Conservation (phyloP, 208 protist genomes). For the Paratrypanosoma confusum region DNA sequence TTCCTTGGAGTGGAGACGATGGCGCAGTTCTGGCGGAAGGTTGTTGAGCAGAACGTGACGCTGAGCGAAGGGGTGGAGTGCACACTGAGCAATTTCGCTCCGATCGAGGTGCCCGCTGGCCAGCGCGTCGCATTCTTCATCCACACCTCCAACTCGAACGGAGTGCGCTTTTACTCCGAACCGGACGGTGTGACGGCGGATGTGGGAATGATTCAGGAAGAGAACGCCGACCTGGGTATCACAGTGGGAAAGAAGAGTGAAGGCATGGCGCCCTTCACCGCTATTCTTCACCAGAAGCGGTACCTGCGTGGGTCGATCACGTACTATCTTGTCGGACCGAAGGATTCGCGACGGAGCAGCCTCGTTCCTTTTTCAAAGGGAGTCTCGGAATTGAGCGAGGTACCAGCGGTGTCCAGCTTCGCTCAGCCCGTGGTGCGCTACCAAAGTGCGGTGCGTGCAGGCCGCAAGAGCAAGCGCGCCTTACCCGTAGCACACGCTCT, state of each 20-base stretch:
- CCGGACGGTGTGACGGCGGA: slow-evolving; percentile 56
- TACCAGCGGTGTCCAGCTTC: no score
- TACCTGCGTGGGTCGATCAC: slow-evolving; percentile 73
- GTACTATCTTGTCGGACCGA: slow-evolving; percentile 52
- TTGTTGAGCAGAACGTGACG: slow-evolving; percentile 37
- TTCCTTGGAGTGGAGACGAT: slow-evolving; percentile 66
- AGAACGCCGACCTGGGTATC: slow-evolving; percentile 80
- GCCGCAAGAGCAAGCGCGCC: no score
- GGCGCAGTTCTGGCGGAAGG: slow-evolving; percentile 32
- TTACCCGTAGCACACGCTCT: no score
- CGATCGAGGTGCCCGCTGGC: slow-evolving; percentile 58
- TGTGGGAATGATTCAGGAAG: slow-evolving; percentile 59
- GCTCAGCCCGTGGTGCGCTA: no score
- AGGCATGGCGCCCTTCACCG: slow-evolving; percentile 44
- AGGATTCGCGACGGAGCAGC: slow-evolving; percentile 37
- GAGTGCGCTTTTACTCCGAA: slow-evolving; percentile 76
- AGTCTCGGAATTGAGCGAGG: not conserved
- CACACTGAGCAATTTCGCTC: slow-evolving; percentile 48
- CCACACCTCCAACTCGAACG: slow-evolving; percentile 71
- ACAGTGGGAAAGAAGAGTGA: slow-evolving; percentile 80
- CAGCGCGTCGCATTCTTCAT: slow-evolving; percentile 58
- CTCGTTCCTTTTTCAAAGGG: slow-evolving; percentile 41
- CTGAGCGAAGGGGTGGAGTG: slow-evolving; percentile 45
- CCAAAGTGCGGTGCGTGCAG: no score
- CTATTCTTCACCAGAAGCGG: slow-evolving; percentile 65